These are phyloP conservation scores for Brasenia schreberi DNA, from an alignment of 164 flowering plant genomes.

Conservation along the genomic window DNA sequence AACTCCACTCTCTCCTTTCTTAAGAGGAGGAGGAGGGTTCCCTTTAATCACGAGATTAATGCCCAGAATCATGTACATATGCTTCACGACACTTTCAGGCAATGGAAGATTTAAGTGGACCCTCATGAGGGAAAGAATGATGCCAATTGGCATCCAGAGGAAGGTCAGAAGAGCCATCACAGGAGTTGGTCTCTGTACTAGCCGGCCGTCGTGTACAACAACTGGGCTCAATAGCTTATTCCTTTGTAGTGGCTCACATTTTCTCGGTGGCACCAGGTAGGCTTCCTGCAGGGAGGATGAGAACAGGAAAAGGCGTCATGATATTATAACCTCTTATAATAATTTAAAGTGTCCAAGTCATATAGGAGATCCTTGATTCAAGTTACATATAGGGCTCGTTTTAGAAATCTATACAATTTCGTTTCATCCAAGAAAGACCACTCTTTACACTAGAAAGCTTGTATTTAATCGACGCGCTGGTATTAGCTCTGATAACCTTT, in stretches of 20 bases:
- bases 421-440: too few species aligned
- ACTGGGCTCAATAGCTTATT: conserved; percentile 52
- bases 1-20: conserved; percentile 38
- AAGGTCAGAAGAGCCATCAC: conserved; percentile 43
- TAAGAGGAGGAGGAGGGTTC: conserved; percentile 62
- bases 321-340: too few species aligned
- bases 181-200: conserved; percentile 73
- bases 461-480: too few species aligned
- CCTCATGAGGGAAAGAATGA: conserved; percentile 41
- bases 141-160: conserved; percentile 69
- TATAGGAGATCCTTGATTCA: too few species aligned
- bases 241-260: conserved; percentile 42
- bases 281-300: conserved; percentile 46
- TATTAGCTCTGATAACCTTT: too few species aligned
- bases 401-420: too few species aligned
- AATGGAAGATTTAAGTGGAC: conserved; percentile 50
- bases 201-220: conserved; percentile 77
- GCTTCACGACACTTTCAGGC: conserved; percentile 38
- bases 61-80: conserved; percentile 44
- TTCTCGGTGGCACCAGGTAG: conserved; percentile 55
- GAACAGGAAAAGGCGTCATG: not conserved
- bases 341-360: too few species aligned
- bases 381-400: too few species aligned
- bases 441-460: too few species aligned
- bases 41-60: conserved; percentile 55